Percentiles rank a stretch among this genome's conserved stretches.
Evolutionary conservation across 2,329 filamentous ascomycete species (phyloP).

Genomic region (Ploettnerulaceae sp.): DNA sequence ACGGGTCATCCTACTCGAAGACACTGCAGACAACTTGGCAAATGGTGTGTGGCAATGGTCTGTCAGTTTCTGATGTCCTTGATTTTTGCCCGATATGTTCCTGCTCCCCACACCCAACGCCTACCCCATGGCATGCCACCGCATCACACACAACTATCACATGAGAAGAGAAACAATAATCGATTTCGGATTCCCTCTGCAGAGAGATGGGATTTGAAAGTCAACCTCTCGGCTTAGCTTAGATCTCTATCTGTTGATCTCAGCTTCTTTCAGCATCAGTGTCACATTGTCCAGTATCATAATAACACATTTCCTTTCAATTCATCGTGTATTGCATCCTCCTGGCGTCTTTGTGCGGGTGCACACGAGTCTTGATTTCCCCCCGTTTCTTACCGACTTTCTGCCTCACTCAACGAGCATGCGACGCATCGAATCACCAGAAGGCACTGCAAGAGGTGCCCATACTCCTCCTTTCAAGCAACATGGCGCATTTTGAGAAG

Average conservation of each 20-base stretch:
- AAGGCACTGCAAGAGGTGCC: too few relatives aligned
- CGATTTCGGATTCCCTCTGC: slow-evolving; percentile 15
- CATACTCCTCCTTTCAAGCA: too few relatives aligned
- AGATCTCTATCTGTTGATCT: too few relatives aligned
- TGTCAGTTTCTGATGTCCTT: slow-evolving; percentile 25
- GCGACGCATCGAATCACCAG: too few relatives aligned
- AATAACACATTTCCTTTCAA: not conserved
- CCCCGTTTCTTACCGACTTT: too few relatives aligned
- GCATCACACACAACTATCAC: slow-evolving; percentile 2
- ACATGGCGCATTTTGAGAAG: too few relatives aligned
- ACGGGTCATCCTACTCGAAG: slow-evolving; percentile 80
- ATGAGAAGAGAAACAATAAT: slow-evolving; percentile 14
- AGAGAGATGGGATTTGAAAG: slow-evolving; percentile 19
- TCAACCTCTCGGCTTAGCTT: too few relatives aligned
- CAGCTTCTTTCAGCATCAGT: not conserved
- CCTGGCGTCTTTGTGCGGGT: not conserved
- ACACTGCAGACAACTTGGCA: slow-evolving; percentile 88
- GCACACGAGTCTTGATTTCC: not conserved
- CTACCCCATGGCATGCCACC: not conserved
- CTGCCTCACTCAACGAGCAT: too few relatives aligned
- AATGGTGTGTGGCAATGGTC: slow-evolving; percentile 57
- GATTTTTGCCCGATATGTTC: slow-evolving; percentile 17
- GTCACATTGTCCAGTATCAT: too few relatives aligned
- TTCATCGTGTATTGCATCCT: not conserved
- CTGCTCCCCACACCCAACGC: slow-evolving; percentile 6